phyloP scores from a whole-genome alignment of 805 yeast species.

The Kazachstania psychrophila region DNA sequence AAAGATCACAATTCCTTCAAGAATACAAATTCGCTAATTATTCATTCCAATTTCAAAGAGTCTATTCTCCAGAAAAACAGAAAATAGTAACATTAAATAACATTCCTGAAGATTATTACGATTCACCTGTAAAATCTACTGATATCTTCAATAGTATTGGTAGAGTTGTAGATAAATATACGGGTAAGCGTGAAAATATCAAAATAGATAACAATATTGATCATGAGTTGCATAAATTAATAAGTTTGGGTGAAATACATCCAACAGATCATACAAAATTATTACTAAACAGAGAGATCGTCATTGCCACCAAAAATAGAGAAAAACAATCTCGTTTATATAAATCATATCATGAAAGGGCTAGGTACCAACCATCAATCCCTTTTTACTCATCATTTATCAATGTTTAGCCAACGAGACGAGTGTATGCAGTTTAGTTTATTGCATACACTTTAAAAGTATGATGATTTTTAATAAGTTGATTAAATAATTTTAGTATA shows the following conservation, averaged over 20 bases:
- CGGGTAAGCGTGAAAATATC: neutral
- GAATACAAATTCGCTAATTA: conserved; percentile 58
- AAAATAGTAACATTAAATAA: conserved; percentile 47
- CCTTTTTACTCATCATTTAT: too few species aligned
- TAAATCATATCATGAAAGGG: too few species aligned
- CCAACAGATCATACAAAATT: neutral
- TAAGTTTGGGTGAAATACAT: conserved; percentile 4
- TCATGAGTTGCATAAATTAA: conserved; percentile 1
- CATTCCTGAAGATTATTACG: conserved; percentile 30
- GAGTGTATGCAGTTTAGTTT: too few species aligned
- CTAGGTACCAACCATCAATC: too few species aligned
- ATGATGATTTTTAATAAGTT: too few species aligned
- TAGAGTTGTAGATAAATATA: neutral
- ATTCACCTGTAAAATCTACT: neutral
- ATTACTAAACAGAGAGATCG: conserved; percentile 2
- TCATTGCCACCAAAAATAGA: too few species aligned
- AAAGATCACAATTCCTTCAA: conserved; percentile 13
- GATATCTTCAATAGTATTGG: conserved; percentile 2
- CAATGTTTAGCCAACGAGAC: too few species aligned
- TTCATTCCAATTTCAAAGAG: conserved; percentile 78
- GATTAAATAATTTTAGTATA: too few species aligned
- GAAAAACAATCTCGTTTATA: too few species aligned
- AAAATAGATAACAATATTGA: conserved; percentile 1
- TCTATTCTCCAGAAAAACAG: conserved; percentile 52
- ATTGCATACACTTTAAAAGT: too few species aligned